Percentiles rank a stretch among this genome's conserved stretches.
Evolutionary conservation across 805 yeast species (phyloP).

Genomic region (Sugiyamaella smithiae): DNA sequence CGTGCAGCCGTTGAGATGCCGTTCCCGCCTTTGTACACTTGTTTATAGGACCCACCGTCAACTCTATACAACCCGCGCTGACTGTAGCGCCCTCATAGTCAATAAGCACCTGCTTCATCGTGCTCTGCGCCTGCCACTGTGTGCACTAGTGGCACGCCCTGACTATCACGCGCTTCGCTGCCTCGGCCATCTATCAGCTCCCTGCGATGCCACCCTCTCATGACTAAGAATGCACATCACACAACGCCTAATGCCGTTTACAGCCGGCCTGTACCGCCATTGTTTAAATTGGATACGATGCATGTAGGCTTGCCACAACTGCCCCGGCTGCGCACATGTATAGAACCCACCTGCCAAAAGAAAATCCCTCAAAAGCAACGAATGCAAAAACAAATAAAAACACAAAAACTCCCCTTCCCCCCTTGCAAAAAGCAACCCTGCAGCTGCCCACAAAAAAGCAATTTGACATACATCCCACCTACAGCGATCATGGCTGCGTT

Average conservation of each 20-base stretch:
- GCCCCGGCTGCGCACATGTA: not conserved
- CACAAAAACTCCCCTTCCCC: not conserved
- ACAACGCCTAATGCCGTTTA: conserved; percentile 1
- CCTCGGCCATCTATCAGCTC: not conserved
- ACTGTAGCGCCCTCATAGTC: no score
- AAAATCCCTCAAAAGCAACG: not conserved
- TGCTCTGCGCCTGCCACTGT: no score
- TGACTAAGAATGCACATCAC: not conserved
- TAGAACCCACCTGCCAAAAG: not conserved
- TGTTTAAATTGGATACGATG: not conserved
- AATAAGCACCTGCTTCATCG: no score
- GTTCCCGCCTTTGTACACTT: no score
- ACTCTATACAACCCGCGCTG: no score
- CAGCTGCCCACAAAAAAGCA: conserved; percentile 1
- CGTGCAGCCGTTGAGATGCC: no score
- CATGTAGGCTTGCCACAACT: not conserved
- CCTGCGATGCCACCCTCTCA: not conserved
- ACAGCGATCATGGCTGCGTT: conserved; percentile 2
- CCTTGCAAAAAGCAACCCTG: not conserved
- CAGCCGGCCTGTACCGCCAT: not conserved
- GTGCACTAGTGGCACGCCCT: conserved; percentile 1
- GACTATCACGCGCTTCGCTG: not conserved
- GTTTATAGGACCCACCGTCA: no score
- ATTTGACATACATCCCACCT: not conserved
- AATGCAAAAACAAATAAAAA: conserved; percentile 2